Conservation (phyloP, 2,329 filamentous ascomycete genomes). For the Pyrenophora seminiperda region DNA sequence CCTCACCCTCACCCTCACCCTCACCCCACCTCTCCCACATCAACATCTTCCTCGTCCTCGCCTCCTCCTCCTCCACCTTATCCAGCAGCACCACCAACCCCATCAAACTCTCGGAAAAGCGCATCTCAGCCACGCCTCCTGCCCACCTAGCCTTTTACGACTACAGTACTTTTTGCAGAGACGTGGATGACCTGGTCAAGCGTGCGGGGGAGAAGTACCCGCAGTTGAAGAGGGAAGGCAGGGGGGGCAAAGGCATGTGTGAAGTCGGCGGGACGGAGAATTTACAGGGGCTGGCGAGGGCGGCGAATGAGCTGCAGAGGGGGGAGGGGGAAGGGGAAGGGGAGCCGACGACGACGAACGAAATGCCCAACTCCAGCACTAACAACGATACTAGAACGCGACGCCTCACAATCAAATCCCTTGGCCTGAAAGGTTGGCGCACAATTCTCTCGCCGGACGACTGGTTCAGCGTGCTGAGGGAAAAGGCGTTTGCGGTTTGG, state of each 20-base stretch:
- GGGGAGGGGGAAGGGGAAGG: constrained; percentile 9
- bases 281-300: constrained; percentile 40
- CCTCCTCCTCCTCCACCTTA: too few relatives aligned
- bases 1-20: too few relatives aligned
- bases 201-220: constrained; percentile 19
- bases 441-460: constrained; percentile 27
- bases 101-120: constrained; percentile 34
- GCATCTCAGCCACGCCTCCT: constrained; percentile 21
- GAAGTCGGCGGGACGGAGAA: constrained; percentile 23
- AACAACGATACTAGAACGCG: too few relatives aligned
- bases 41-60: constrained; percentile 66
- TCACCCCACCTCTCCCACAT: constrained; percentile 55
- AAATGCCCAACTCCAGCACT: too few relatives aligned
- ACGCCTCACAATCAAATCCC: constrained; percentile 29
- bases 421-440: constrained; percentile 32
- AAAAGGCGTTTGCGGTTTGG: constrained; percentile 39
- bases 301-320: constrained; percentile 36
- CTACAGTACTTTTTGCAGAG: constrained; percentile 25
- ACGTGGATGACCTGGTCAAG: constrained; percentile 24
- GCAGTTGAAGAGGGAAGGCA: too few relatives aligned
- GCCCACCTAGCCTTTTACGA: constrained; percentile 24
- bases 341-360: too few relatives aligned
- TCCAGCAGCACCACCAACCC: too few relatives aligned
- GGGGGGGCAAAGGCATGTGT: too few relatives aligned
- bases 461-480: constrained; percentile 34